Percentiles rank a stretch among this genome's conserved stretches.
phyloP scores from a whole-genome alignment of 2,329 filamentous ascomycete genomes.

The Fusarium sp. region DNA sequence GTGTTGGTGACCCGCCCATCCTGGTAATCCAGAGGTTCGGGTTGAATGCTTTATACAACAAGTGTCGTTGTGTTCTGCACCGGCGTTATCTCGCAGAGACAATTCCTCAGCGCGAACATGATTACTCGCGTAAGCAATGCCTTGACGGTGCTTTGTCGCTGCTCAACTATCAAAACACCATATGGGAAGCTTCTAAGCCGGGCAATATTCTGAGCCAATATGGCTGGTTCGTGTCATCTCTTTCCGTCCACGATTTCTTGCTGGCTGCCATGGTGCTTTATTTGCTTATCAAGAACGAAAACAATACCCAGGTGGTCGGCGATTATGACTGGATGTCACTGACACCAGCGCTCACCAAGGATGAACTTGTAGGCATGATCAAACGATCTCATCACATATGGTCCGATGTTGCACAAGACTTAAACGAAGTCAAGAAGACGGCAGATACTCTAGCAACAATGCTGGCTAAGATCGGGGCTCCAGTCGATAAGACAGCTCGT shows the following conservation, averaged over 20 bases:
- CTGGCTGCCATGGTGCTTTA: conserved; percentile 71
- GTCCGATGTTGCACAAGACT: conserved; percentile 52
- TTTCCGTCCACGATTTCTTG: conserved; percentile 70
- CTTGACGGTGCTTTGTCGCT: conserved; percentile 61
- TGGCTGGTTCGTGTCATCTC: conserved; percentile 67
- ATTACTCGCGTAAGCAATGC: conserved; percentile 63
- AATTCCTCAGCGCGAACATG: conserved; percentile 56
- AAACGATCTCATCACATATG: conserved; percentile 58
- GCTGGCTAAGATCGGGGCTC: conserved; percentile 55
- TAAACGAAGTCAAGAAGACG: conserved; percentile 59
- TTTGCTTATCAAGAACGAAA: conserved; percentile 59
- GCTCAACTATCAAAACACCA: conserved; percentile 59
- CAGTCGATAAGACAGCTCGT: conserved; percentile 38
- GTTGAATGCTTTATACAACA: conserved; percentile 63
- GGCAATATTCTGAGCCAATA: conserved; percentile 64
- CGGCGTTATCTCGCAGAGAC: conserved; percentile 62
- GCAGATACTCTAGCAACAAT: conserved; percentile 59
- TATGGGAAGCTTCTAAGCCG: conserved; percentile 62
- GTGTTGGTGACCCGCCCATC: conserved; percentile 59
- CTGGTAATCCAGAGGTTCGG: conserved; percentile 65
- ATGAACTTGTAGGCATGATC: conserved; percentile 55
- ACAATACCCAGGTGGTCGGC: conserved; percentile 52
- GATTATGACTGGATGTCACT: conserved; percentile 51
- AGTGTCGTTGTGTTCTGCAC: conserved; percentile 66
- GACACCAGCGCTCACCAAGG: conserved; percentile 50